Base-by-base conservation (phyloP, 495 filamentous ascomycete genomes). In the Monascus purpureus region DNA sequence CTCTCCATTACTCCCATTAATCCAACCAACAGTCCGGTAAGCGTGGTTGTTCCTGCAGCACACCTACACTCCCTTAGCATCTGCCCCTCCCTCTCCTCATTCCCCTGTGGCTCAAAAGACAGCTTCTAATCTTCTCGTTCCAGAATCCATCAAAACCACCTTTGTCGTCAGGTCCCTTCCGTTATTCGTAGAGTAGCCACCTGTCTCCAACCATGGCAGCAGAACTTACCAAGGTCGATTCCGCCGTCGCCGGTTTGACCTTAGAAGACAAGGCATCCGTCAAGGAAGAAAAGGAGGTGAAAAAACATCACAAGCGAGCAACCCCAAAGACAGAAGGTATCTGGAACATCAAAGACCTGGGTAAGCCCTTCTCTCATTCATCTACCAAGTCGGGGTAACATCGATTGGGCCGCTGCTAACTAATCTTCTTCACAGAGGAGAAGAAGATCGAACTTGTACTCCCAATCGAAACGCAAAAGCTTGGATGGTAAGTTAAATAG, bases 401-500 rank as follows among this genome's bases (percentile, higher is more conserved):
- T n/a, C n/a, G n/a, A n/a, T n/a, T n/a, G n/a, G n/a, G n/a, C n/a
- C n/a, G n/a, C n/a, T n/a, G n/a, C n/a, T n/a, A n/a, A n/a, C n/a
- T n/a, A n/a, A n/a, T n/a, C n/a, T n/a, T n/a, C n/a, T n/a, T 16
- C 13, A 18, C 39, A 94, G 86, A 87, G 57, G 72, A 73, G 41
- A 70, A 82, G 40, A 67, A 69, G 33, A 84, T 75, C 47, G 71
- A 79, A 36, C 52, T 94, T 18, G 61, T 76, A 40, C 75, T 93
- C 41, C 82, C 86, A 30, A 77, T 77, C 41, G 86, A 94, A 58
- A 87, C 86, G 32, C 86, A 93, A 57, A 77, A 73, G 50, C 75
- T 84, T 20, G 84, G 83, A 51, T 94, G 86, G 86, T 94, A 71
- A 50, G 80, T 48, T 8, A 5, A 6, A 11, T 28, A 11, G 9